Evolutionary conservation across 352 stramenopile species (phyloP).

Genomic region (Thalassiosira livingstoniorum): DNA sequence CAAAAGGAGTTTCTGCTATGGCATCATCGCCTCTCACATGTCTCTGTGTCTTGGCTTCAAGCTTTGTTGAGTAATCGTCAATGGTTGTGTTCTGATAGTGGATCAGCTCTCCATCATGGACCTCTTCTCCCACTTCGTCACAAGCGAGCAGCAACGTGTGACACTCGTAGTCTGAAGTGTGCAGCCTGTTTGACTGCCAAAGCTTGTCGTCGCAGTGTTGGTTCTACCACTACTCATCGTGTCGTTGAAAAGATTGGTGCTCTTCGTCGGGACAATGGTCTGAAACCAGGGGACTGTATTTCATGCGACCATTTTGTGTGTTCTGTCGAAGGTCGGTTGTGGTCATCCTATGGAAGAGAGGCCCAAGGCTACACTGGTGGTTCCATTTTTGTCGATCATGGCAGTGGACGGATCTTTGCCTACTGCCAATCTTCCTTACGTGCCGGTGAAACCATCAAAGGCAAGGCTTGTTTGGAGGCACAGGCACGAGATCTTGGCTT

Average conservation of each 20-base stretch:
- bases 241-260: too few relatives aligned
- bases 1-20: conserved; percentile 20
- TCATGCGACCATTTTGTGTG: conserved; percentile 41
- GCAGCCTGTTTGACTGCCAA: not conserved
- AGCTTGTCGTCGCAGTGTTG: not conserved
- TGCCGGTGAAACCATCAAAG: not conserved
- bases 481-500: too few relatives aligned
- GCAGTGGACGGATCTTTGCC: not conserved
- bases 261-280: too few relatives aligned
- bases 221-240: too few relatives aligned
- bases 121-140: not conserved
- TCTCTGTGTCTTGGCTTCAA: conserved; percentile 5
- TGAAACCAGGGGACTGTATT: conserved; percentile 45
- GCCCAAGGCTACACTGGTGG: conserved; percentile 20
- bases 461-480: not conserved
- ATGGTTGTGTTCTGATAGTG: not conserved
- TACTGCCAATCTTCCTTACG: not conserved
- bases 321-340: conserved; percentile 16
- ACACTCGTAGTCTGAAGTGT: not conserved
- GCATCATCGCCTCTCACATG: conserved; percentile 12
- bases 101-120: not conserved
- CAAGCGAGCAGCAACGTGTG: not conserved
- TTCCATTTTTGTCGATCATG: conserved; percentile 7
- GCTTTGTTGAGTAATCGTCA: not conserved
- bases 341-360: conserved; percentile 26